A percentile compares a stretch with the other conserved stretches of the same genome.
Conservation (phyloP, 1,284 basidiomycete genomes). For the Schizophyllum commune region DNA sequence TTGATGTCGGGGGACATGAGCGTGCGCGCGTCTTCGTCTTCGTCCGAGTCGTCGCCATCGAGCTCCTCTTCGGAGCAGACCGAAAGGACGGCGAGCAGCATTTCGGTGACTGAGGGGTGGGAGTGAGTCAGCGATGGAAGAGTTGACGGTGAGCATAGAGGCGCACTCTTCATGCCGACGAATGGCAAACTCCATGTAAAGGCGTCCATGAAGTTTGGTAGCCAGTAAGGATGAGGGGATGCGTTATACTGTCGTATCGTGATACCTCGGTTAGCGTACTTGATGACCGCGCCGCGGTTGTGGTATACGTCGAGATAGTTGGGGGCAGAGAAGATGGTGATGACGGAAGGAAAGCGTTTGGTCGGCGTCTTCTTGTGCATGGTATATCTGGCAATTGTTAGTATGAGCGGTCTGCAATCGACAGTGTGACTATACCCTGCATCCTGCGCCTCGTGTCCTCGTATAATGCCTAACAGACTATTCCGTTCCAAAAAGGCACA, state of each 20-base stretch:
- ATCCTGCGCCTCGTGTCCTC: slow-evolving; percentile 97
- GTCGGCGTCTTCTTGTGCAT: slow-evolving; percentile 31
- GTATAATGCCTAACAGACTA: slow-evolving; percentile 85
- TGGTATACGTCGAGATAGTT: slow-evolving; percentile 87
- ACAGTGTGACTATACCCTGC: slow-evolving; percentile 52
- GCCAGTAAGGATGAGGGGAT: slow-evolving; percentile 83
- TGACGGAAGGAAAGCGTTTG: slow-evolving; percentile 66
- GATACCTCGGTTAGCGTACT: slow-evolving; percentile 97
- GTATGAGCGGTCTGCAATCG: background rate
- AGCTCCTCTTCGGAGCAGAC: slow-evolving; percentile 95
- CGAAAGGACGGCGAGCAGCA: slow-evolving; percentile 92
- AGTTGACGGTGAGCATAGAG: background rate
- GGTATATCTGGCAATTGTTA: slow-evolving; percentile 7
- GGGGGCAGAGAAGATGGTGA: slow-evolving; percentile 84
- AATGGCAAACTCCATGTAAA: slow-evolving; percentile 99
- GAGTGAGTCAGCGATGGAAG: background rate
- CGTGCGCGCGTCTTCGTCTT: slow-evolving; percentile 29
- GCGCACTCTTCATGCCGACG: slow-evolving; percentile 91
- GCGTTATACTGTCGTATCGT: slow-evolving; percentile 97
- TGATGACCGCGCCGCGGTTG: slow-evolving; percentile 93
- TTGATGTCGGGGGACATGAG: slow-evolving; percentile 4
- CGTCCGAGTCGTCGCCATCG: slow-evolving; percentile 53
- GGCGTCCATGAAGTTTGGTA: slow-evolving; percentile 99
- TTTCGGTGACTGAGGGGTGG: slow-evolving; percentile 77
- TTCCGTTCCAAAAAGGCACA: slow-evolving; percentile 95